Conservation (phyloP, 2,329 filamentous ascomycete species). For the Eutypella sp. region DNA sequence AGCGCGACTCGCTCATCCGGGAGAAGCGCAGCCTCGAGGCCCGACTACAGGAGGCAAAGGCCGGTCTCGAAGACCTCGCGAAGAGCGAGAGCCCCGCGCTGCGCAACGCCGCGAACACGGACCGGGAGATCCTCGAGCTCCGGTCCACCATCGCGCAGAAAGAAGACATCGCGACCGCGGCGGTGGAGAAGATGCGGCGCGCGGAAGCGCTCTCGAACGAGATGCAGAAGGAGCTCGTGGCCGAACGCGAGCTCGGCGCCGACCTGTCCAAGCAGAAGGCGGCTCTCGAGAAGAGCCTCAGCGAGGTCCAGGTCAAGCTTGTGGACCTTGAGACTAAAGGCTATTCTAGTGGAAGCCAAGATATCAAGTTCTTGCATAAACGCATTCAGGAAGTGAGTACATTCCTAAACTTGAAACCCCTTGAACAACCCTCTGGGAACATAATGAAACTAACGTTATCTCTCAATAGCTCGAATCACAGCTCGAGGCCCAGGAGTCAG, state of each 20-base stretch:
- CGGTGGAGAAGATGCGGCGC: constrained; percentile 94
- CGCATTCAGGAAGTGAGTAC: constrained; percentile 84
- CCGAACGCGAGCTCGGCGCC: constrained; percentile 76
- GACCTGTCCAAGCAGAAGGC: constrained; percentile 88
- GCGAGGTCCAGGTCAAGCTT: constrained; percentile 82
- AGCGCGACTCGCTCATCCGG: constrained; percentile 77
- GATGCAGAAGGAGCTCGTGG: constrained; percentile 86
- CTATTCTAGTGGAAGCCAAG: constrained; percentile 88
- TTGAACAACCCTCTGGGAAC: constrained; percentile 7
- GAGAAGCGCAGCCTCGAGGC: constrained; percentile 89
- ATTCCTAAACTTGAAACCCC: constrained; percentile 8
- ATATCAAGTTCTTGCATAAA: constrained; percentile 91
- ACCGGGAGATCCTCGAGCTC: constrained; percentile 83
- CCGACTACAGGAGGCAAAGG: constrained; percentile 79
- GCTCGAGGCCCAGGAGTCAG: constrained; percentile 76
- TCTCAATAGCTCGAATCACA: constrained; percentile 71
- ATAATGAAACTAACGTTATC: constrained; percentile 23
- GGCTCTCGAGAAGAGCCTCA: constrained; percentile 79
- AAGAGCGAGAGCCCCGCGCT: constrained; percentile 82
- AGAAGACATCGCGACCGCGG: constrained; percentile 85
- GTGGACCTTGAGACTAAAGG: constrained; percentile 96
- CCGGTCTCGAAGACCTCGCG: constrained; percentile 81
- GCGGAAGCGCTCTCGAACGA: constrained; percentile 83
- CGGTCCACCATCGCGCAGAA: constrained; percentile 87
- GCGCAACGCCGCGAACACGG: constrained; percentile 81